Conservation (phyloP, 768 basidiomycete genomes). For the Russula olivacea region DNA sequence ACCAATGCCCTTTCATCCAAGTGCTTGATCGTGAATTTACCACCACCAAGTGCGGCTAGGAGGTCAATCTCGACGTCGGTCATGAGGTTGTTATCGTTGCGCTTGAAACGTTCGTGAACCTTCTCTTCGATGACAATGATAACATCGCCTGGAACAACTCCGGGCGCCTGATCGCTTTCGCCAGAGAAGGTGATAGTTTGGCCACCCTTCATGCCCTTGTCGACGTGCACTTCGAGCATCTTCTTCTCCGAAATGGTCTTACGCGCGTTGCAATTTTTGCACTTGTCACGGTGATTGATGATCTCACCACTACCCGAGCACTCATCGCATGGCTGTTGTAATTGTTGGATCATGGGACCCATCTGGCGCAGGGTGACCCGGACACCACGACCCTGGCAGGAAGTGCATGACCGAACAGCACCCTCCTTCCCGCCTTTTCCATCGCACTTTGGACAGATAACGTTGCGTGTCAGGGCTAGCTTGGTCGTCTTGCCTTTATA, state of each 20-base stretch:
- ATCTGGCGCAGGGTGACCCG: conserved; percentile 91
- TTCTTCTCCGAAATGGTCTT: conserved; percentile 94
- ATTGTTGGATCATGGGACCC: conserved; percentile 99
- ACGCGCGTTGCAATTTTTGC: conserved; percentile 90
- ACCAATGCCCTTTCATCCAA: conserved; percentile 87
- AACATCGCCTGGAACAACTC: conserved; percentile 86
- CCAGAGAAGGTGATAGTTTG: conserved; percentile 85
- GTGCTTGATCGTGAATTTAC: conserved; percentile 84
- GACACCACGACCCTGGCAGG: conserved; percentile 86
- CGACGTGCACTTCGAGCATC: conserved; percentile 94
- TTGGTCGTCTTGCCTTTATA: conserved; percentile 99
- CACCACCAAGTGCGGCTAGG: conserved; percentile 88
- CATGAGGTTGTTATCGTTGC: conserved; percentile 82
- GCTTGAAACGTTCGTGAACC: conserved; percentile 80
- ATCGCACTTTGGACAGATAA: conserved; percentile 89
- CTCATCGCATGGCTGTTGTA: conserved; percentile 91
- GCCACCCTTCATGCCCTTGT: conserved; percentile 95
- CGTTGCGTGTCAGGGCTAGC: conserved; percentile 91
- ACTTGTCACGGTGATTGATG: conserved; percentile 90
- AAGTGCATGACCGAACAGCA: conserved; percentile 71
- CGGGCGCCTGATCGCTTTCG: conserved; percentile 90
- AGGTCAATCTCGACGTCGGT: conserved; percentile 89
- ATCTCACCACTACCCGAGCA: conserved; percentile 92
- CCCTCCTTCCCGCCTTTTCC: conserved; percentile 98
- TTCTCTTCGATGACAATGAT: conserved; percentile 93